Conservation (phyloP, 148 eudicot species). For the Rhododendron henanense region DNA sequence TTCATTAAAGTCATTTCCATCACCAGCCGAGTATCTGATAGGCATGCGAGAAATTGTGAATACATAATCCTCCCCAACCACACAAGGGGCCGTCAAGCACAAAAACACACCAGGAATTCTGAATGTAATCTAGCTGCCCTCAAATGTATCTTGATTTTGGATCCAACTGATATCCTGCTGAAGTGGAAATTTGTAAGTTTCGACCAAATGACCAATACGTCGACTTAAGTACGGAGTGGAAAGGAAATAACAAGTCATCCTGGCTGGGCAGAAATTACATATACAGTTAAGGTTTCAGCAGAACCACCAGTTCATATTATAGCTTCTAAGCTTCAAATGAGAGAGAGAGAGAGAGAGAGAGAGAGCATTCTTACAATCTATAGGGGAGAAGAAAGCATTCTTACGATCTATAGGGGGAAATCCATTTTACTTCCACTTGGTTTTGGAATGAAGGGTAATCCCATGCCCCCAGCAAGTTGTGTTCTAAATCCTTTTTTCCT, state of each 20-base stretch:
- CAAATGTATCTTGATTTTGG: conserved; percentile 7
- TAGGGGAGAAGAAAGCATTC: neutral
- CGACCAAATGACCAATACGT: neutral
- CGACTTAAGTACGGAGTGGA: too few species aligned
- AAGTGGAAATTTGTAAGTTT: neutral
- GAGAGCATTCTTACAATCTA: neutral
- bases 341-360: neutral
- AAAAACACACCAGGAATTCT: neutral
- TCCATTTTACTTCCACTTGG: too few species aligned
- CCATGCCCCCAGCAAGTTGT: too few species aligned
- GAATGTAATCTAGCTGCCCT: neutral
- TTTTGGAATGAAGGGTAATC: too few species aligned
- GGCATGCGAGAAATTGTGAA: neutral
- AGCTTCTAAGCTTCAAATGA: neutral
- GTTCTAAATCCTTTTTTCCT: too few species aligned
- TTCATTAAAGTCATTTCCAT: neutral
- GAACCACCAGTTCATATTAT: neutral
- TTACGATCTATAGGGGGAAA: too few species aligned
- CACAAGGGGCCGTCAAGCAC: neutral
- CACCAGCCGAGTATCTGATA: neutral
- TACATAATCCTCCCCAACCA: neutral
- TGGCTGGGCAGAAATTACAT: neutral
- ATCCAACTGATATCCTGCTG: conserved; percentile 23
- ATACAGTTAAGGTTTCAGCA: neutral
- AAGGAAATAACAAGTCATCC: neutral